phyloP scores from a whole-genome alignment of 768 basidiomycete genomes.

The Termitomyces sp. region DNA sequence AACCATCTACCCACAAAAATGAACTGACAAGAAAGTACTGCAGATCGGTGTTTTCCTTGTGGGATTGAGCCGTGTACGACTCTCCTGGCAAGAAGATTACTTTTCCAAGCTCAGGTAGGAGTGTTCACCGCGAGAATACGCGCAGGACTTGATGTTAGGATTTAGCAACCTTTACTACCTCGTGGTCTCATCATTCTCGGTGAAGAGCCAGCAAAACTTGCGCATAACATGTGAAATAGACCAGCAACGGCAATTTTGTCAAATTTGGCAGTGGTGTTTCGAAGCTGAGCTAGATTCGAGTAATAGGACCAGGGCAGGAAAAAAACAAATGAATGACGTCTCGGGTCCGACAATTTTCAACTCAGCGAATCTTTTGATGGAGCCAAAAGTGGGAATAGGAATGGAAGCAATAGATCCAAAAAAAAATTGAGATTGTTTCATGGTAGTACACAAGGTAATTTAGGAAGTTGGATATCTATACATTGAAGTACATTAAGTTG shows the following conservation, averaged over 20 bases:
- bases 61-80: neutral
- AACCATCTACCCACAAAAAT: neutral
- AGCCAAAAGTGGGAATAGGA: neutral
- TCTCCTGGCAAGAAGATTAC: neutral
- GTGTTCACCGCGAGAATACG: neutral
- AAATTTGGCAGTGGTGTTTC: neutral
- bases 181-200: neutral
- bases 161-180: neutral
- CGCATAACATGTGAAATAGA: neutral
- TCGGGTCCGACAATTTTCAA: neutral
- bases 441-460: neutral
- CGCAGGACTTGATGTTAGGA: neutral
- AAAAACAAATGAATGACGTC: neutral
- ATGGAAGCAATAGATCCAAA: neutral
- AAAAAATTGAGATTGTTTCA: neutral
- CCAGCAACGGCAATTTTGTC: neutral
- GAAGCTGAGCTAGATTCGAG: neutral
- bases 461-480: neutral
- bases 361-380: neutral
- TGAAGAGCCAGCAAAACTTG: neutral
- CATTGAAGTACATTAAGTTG: neutral
- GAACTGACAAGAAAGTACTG: neutral
- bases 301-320: neutral
- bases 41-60: neutral
- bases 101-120: neutral